Conservation (phyloP, 2,329 filamentous ascomycete genomes). For the Clonostachys sp. region DNA sequence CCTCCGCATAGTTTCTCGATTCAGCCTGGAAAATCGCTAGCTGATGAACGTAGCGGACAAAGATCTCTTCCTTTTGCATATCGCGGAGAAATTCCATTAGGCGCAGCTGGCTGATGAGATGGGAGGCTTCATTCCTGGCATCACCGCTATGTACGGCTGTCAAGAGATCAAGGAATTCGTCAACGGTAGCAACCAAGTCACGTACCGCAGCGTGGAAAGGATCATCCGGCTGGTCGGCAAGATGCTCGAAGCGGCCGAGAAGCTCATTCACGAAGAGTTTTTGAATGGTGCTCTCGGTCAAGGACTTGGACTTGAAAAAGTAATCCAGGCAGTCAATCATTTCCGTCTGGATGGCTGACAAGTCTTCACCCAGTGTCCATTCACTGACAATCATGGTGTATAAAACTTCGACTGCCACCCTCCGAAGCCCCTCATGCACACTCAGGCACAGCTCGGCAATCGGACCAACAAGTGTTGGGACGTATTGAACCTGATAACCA, state of each 20-base stretch:
- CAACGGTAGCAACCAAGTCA: conserved; percentile 76
- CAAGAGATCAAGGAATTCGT: conserved; percentile 86
- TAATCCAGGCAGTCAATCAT: conserved; percentile 92
- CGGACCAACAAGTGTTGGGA: conserved; percentile 83
- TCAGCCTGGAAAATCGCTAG: conserved; percentile 73
- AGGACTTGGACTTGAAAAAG: conserved; percentile 82
- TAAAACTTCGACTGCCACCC: conserved; percentile 86
- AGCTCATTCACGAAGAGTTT: conserved; percentile 90
- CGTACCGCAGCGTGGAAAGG: conserved; percentile 71
- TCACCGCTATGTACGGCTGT: conserved; percentile 83
- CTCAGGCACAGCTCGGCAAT: conserved; percentile 94
- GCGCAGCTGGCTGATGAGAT: conserved; percentile 82
- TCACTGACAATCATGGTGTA: conserved; percentile 99
- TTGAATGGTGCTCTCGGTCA: conserved; percentile 85
- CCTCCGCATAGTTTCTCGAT: conserved; percentile 77
- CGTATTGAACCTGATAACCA: conserved; percentile 97
- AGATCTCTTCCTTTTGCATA: conserved; percentile 96
- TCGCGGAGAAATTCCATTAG: conserved; percentile 96
- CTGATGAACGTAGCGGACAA: conserved; percentile 93
- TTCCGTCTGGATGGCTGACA: conserved; percentile 88
- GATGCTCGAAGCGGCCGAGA: conserved; percentile 70
- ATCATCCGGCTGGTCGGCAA: conserved; percentile 64
- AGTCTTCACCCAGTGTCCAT: conserved; percentile 91
- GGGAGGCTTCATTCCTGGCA: conserved; percentile 66
- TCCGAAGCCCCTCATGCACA: conserved; percentile 85